Evolutionary conservation across 169 alveolate genomes (phyloP).

Genomic region (Cryptosporidium baileyi): DNA sequence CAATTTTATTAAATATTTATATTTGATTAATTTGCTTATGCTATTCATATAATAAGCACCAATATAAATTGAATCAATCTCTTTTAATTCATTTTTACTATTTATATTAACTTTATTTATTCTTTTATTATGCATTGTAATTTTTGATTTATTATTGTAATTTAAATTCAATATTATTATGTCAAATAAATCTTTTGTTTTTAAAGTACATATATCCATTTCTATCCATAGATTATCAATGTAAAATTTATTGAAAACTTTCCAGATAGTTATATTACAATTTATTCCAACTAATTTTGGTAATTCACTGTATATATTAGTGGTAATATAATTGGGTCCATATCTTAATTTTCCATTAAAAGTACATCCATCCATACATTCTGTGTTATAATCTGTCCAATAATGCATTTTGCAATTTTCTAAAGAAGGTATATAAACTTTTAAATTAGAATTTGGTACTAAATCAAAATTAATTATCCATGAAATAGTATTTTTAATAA

Average conservation of each 20-base stretch:
- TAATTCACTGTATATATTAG: background rate
- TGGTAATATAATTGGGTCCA: conserved; percentile 42
- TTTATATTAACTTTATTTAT: background rate
- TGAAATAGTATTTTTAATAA: background rate
- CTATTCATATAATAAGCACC: conserved; percentile 46
- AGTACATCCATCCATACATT: conserved; percentile 64
- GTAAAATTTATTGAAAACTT: background rate
- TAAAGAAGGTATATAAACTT: background rate
- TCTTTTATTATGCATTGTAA: background rate
- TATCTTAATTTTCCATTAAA: conserved; percentile 40
- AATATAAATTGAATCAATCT: background rate
- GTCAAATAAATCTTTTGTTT: background rate
- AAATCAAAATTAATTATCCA: conserved; percentile 63
- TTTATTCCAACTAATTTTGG: conserved; percentile 42
- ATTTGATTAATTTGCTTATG: background rate
- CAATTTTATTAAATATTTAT: background rate
- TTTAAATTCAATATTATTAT: background rate
- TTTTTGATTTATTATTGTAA: background rate
- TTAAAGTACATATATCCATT: conserved; percentile 5
- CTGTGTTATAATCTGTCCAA: conserved; percentile 39
- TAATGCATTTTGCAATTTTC: conserved; percentile 26
- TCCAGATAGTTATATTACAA: background rate
- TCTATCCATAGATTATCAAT: conserved; percentile 7
- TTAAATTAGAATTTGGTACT: conserved; percentile 25
- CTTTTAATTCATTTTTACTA: background rate